Base-by-base conservation (phyloP, 2,329 filamentous ascomycete species). In the Fusarium hostae region DNA sequence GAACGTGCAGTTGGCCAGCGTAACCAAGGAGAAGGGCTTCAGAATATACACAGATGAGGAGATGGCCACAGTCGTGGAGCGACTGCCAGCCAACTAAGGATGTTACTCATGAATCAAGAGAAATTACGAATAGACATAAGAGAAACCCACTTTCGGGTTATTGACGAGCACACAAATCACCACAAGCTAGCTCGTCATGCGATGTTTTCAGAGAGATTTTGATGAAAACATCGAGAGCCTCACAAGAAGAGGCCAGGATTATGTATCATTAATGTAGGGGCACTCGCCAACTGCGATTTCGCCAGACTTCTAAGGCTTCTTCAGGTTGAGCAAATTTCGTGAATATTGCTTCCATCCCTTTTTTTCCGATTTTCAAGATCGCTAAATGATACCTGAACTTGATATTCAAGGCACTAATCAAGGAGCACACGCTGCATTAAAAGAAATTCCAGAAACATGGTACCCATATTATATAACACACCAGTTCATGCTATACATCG, bases 1-100 rank as follows among this genome's bases (percentile, higher is more conserved):
- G 90, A 99, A 99, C 80, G 96, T 99, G 74, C 96, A 99, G 86
- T 84, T 99, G 76, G 96, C 96, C 59, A 98, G 95, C 80, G 96
- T 99, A 63, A 99, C 96, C 71, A 97, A 95, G 87, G 95, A 98
- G 75, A 95, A 93, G 84, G 96, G 96, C 62, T 99, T 99, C 88
- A 92, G 94, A 85, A 98, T 99, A 90, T 99, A 99, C 87, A 92
- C 91, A 64, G 96, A 99, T 78, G 94, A 95, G 79, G 95, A 98
- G 86, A 99, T 99, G 96, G 93, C 93, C 66, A 88, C 90, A 48
- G 94, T 97, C 68, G 96, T 99, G 68, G 92, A 92, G 81, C 90
- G 95, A 81, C 89, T 97, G 81, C 90, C 89, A 32, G 87, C 89
- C 63, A 91, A 91, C 82, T 91, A 84, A 75, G 57, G 41, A 59